Base-by-base conservation (phyloP, 2,329 filamentous ascomycete species). In the Epichloe sibirici region DNA sequence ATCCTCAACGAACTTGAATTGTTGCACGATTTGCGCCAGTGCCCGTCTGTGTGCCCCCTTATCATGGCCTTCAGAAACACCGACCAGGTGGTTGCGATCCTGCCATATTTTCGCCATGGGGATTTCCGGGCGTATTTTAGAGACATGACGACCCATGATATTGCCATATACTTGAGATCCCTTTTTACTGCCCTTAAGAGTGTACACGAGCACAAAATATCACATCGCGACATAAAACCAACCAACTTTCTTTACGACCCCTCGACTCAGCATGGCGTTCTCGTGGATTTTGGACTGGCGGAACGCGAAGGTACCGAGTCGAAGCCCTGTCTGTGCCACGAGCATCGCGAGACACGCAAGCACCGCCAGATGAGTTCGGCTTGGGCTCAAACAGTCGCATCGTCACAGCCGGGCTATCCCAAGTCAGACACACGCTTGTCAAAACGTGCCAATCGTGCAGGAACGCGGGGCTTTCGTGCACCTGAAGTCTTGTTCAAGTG, bases 281-380 rank as follows among this genome's bases (percentile, higher is more conserved):
- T 98, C 0, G 93, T 98, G n/a, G 93, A 98, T 65, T 98, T 98
- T 71, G 93, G 93, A n/a, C 79, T 98, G 15, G 93, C 93, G 38
- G 93, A 98, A 71, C 76, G 83, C 49, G 82, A 88, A 64, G 85
- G 87, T 23, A 82, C 81, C 25, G 89, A 94, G 50, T 79, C 75
- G 65, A 86, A 88, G 62, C 83, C 83, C 2, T 97, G 91, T 64
- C 72, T 88, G n/a, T 97, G 91, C 69, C 82, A 85, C 56, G 80
- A 90, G 55, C 69, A 77, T 12, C 66, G 75, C 15, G 71, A 77
- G 21, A 77, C 81, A 23, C 83, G 89, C 53, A 82, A 83, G 55
- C 66, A 77, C 68, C 69, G 74, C 63, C 63, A 83, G 64, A 66
- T 82, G 13, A 66, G 69, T 70, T 82, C 85, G 61, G 74, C 79